Conservation (phyloP, 108 stramenopile species). For the Parmales sp. region DNA sequence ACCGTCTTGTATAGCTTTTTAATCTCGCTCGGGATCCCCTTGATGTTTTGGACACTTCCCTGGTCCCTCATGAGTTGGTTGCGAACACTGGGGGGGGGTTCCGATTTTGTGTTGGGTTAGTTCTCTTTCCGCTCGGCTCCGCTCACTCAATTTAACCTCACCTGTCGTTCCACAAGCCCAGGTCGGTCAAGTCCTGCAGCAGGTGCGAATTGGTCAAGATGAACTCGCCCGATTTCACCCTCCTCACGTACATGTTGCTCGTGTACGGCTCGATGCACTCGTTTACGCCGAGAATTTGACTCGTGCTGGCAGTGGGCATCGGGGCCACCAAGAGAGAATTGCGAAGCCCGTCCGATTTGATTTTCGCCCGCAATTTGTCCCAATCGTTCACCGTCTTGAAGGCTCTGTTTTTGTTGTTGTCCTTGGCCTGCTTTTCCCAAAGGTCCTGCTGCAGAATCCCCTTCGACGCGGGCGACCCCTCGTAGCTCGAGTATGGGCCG, state of each 20-base stretch:
- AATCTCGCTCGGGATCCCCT: slow-evolving; percentile 57
- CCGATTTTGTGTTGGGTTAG: too few species aligned
- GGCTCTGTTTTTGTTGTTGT: background rate
- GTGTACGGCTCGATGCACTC: slow-evolving; percentile 96
- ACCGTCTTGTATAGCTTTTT: slow-evolving; percentile 95
- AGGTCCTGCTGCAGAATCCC: slow-evolving; percentile 85
- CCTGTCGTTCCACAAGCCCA: slow-evolving; percentile 92
- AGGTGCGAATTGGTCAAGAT: slow-evolving; percentile 91
- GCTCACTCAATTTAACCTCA: too few species aligned
- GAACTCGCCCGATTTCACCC: slow-evolving; percentile 95
- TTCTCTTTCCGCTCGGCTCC: too few species aligned
- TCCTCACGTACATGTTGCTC: slow-evolving; percentile 86
- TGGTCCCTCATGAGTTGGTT: slow-evolving; percentile 87
- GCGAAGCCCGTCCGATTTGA: slow-evolving; percentile 64
- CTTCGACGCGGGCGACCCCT: slow-evolving; percentile 75
- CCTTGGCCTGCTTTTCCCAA: slow-evolving; percentile 70
- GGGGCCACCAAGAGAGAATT: slow-evolving; percentile 90
- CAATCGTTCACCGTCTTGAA: slow-evolving; percentile 62
- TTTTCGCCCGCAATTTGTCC: slow-evolving; percentile 58
- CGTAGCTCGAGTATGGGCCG: slow-evolving; percentile 78
- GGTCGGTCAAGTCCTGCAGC: slow-evolving; percentile 81
- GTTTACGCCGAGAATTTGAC: slow-evolving; percentile 93
- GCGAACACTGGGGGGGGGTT: slow-evolving; percentile 62
- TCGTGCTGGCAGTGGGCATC: slow-evolving; percentile 98
- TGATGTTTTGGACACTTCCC: slow-evolving; percentile 76